Percentiles rank a stretch among this genome's conserved stretches.
Evolutionary conservation across 495 filamentous ascomycete species (phyloP).

Genomic region (Daldinia concentrica): DNA sequence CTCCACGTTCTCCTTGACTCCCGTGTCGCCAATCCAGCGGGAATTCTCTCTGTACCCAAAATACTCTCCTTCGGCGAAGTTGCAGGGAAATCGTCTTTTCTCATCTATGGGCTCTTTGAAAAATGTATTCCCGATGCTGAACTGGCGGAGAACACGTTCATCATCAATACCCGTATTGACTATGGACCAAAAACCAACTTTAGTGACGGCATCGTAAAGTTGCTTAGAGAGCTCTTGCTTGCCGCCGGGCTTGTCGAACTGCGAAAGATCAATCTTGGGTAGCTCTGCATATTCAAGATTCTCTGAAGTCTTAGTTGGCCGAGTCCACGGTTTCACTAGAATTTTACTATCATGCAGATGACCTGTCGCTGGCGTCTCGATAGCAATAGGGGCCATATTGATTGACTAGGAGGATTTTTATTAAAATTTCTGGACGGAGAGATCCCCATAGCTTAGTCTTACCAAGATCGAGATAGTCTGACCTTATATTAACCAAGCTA

Average conservation of each 20-base stretch:
- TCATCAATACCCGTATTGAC: slow-evolving; percentile 48
- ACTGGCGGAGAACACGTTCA: slow-evolving; percentile 52
- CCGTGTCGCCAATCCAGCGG: slow-evolving; percentile 57
- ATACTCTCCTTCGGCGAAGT: slow-evolving; percentile 57
- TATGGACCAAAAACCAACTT: slow-evolving; percentile 56
- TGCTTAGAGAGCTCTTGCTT: slow-evolving; percentile 62
- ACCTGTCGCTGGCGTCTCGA: slow-evolving; percentile 34
- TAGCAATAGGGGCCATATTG: slow-evolving; percentile 50
- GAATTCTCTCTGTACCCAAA: slow-evolving; percentile 58
- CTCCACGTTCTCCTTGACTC: slow-evolving; percentile 57
- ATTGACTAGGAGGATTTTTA: not conserved
- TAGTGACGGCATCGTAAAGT: slow-evolving; percentile 62
- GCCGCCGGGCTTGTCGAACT: slow-evolving; percentile 59
- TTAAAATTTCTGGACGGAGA: not conserved
- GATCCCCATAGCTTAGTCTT: not conserved
- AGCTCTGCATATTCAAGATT: slow-evolving; percentile 62
- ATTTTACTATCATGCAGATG: slow-evolving; percentile 18
- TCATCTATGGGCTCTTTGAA: slow-evolving; percentile 48
- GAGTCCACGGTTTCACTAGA: slow-evolving; percentile 51
- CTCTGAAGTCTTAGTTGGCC: slow-evolving; percentile 48
- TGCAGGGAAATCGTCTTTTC: slow-evolving; percentile 50
- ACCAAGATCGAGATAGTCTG: not conserved
- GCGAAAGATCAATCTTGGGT: slow-evolving; percentile 61
- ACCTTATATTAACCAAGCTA: slow-evolving; percentile 8
- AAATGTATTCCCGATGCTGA: slow-evolving; percentile 53